Conservation (phyloP, 257 asterid genomes). For the Gynochthodes officinalis region DNA sequence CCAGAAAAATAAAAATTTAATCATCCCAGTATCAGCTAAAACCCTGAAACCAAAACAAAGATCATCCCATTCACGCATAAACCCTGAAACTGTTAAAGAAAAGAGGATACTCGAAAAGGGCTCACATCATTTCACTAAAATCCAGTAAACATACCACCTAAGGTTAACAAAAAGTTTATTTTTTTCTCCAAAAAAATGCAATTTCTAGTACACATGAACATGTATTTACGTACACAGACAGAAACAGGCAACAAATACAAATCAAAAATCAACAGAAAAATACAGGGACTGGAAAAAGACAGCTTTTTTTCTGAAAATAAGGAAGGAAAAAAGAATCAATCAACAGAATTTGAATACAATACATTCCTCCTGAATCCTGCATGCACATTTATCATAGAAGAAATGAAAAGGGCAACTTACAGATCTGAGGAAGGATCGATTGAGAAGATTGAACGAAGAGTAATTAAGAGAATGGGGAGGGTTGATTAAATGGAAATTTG, state of each 20-base stretch:
- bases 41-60: neutral
- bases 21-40: neutral
- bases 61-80: neutral
- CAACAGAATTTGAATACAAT: neutral
- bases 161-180: neutral
- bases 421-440: constrained; percentile 21
- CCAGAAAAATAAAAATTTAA: neutral
- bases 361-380: neutral
- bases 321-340: no score
- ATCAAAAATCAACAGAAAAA: neutral
- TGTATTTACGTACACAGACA: neutral
- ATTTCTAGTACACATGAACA: no score
- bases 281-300: neutral
- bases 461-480: neutral
- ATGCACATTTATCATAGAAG: neutral
- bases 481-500: constrained; percentile 8
- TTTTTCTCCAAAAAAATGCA: neutral
- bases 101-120: neutral
- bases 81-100: neutral
- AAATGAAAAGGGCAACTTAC: constrained; percentile 18
- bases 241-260: neutral
- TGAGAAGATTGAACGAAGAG: constrained; percentile 8
- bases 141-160: neutral
- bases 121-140: neutral
- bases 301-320: neutral